Percentiles rank a stretch among this genome's conserved stretches.
phyloP scores from a whole-genome alignment of 495 filamentous ascomycete genomes.

The Podospora didyma region DNA sequence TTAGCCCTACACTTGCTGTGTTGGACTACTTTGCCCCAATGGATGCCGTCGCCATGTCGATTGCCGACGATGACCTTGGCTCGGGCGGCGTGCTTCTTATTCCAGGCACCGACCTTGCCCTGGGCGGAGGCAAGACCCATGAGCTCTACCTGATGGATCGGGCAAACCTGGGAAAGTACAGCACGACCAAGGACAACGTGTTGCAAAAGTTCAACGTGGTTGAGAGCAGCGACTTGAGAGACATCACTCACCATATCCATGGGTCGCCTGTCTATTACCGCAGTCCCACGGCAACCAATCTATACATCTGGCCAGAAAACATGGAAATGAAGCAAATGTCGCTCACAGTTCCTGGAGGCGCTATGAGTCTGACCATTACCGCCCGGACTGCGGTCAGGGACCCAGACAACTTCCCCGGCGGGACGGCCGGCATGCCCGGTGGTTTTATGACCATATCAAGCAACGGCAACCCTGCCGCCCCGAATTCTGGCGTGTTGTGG shows the following conservation, averaged over 20 bases:
- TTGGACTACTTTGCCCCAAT: background rate
- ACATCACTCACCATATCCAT: background rate
- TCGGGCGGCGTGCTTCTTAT: background rate
- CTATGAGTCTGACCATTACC: background rate
- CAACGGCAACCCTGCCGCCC: background rate
- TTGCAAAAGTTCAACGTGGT: background rate
- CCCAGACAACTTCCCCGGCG: background rate
- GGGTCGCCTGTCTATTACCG: background rate
- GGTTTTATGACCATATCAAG: background rate
- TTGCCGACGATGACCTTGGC: background rate
- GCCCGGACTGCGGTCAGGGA: background rate
- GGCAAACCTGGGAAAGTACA: background rate
- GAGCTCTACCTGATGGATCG: background rate
- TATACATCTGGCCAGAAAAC: background rate
- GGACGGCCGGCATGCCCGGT: background rate
- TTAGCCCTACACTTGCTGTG: background rate
- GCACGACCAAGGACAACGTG: background rate
- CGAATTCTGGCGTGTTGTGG: background rate
- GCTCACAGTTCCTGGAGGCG: background rate
- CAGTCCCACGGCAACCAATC: background rate
- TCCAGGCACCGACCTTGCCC: background rate
- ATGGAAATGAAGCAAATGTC: background rate
- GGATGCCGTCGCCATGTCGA: background rate
- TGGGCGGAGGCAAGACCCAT: background rate
- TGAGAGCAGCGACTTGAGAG: background rate